These are phyloP conservation scores for Populus hybrid DNA, from an alignment of 441 rosid genomes.

Conservation along the genomic window DNA sequence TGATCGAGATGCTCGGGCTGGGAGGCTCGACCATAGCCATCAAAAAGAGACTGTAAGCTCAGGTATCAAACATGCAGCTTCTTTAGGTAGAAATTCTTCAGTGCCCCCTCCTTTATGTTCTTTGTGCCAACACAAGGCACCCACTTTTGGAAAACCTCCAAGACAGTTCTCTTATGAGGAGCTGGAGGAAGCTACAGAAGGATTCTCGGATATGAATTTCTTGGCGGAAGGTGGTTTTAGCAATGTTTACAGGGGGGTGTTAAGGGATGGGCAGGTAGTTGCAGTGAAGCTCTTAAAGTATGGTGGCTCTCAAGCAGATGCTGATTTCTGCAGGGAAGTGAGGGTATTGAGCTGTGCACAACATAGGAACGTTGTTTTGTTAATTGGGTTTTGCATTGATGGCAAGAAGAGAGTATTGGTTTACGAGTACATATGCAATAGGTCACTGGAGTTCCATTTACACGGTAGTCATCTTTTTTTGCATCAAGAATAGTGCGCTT, in stretches of 20 bases:
- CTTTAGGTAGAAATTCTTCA: slow-evolving; percentile 53
- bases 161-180: slow-evolving; percentile 50
- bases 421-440: slow-evolving; percentile 69
- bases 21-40: slow-evolving; percentile 25
- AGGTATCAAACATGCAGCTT: slow-evolving; percentile 36
- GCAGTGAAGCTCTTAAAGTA: slow-evolving; percentile 61
- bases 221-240: slow-evolving; percentile 65
- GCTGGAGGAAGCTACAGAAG: slow-evolving; percentile 56
- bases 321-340: slow-evolving; percentile 69
- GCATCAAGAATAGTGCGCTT: not conserved
- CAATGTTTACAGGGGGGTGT: slow-evolving; percentile 48
- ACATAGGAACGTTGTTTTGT: slow-evolving; percentile 66
- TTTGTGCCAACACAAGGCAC: slow-evolving; percentile 61
- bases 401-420: slow-evolving; percentile 52
- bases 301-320: slow-evolving; percentile 47
- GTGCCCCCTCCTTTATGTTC: slow-evolving; percentile 74
- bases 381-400: slow-evolving; percentile 62
- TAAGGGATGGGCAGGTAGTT: slow-evolving; percentile 58
- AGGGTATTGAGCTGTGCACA: slow-evolving; percentile 71
- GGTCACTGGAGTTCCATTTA: slow-evolving; percentile 63
- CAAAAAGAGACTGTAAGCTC: slow-evolving; percentile 30
- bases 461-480: slow-evolving; percentile 43
- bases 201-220: slow-evolving; percentile 56
- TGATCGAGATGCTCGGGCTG: slow-evolving; percentile 36
- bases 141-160: slow-evolving; percentile 66